Base-by-base conservation (phyloP, 495 filamentous ascomycete species). In the Penicillium coprophilum region DNA sequence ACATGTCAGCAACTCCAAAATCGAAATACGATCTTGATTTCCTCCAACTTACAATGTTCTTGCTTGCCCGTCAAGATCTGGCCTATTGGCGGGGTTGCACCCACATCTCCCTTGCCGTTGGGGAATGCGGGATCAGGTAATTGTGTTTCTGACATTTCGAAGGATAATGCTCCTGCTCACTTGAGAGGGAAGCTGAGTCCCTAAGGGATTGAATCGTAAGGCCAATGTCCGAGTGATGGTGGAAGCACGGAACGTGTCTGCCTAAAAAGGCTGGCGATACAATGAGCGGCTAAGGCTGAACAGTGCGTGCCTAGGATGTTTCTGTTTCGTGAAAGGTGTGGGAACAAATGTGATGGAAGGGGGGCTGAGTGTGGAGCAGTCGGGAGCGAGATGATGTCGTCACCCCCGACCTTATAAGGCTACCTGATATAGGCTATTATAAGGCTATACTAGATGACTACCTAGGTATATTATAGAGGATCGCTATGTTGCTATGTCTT, bases 31-130 rank as follows among this genome's bases (percentile, higher is more conserved):
- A 46, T 27, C n/a, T 27, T 13, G 11, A 21, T 24, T 4, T 21
- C 8, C 15, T 27, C 36, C 17, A 20, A 49, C 86, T 55, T 71
- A 97, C 92, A 98, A 69, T 98, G 95, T 72, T 98, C 94, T 81
- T 98, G 95, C 74, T 96, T 97, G 54, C 94, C 94, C 2, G 92
- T 96, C 59, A 98, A 74, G 56, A 87, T 77, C 20, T 83, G 78
- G 20, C 77, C 59, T 31, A 15, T 7, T 36, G 77, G 74, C 21
- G 79, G 74, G 47, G 76, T 69, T 10, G 67, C 27, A 12, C 21
- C 55, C 15, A 1, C 48, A 46, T 50, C 45, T 41, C 34, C 48
- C 39, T 52, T 50, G 30, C 56, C 55, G 40, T 40, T 57, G 40
- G 50, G 39, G 47, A 60, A 47, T 32, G 57, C 46, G 38, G 53